Evolutionary conservation across 208 protist species (phyloP).

Genomic region (Leishmania mexicana): DNA sequence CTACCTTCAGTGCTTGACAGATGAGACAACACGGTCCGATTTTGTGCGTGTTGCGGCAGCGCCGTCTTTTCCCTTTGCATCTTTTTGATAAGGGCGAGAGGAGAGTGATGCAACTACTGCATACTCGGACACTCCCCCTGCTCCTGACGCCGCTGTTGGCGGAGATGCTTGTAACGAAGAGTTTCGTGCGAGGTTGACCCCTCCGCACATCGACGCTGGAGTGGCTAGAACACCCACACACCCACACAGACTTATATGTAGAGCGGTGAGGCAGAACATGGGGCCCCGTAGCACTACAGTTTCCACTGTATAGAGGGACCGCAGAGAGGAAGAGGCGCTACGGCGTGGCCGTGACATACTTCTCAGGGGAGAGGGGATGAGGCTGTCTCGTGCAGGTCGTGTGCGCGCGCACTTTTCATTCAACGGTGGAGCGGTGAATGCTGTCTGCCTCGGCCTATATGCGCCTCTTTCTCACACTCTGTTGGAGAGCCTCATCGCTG

Average conservation of each 20-base stretch:
- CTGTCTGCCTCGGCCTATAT: neutral
- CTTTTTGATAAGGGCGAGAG: neutral
- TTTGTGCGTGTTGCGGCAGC: constrained; percentile 69
- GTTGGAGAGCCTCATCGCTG: neutral
- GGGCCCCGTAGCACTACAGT: neutral
- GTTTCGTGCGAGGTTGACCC: neutral
- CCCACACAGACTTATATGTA: neutral
- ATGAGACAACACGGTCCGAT: constrained; percentile 46
- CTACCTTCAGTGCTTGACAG: constrained; percentile 77
- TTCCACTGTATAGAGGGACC: neutral
- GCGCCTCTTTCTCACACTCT: neutral
- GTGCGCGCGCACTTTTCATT: neutral
- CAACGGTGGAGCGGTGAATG: neutral
- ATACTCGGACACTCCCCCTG: neutral
- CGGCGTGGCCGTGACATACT: neutral
- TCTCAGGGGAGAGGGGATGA: neutral
- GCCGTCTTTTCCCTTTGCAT: constrained; percentile 47
- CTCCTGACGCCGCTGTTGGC: neutral
- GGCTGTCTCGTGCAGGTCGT: neutral
- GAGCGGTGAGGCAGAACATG: neutral
- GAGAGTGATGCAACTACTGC: neutral
- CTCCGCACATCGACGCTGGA: neutral
- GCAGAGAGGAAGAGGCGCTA: neutral
- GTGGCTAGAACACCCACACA: neutral
- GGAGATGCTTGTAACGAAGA: neutral